Evolutionary conservation across 768 basidiomycete genomes (phyloP), one percentile per base, ranked within the genome.

Genomic region (Tricholoma matsutake): DNA sequence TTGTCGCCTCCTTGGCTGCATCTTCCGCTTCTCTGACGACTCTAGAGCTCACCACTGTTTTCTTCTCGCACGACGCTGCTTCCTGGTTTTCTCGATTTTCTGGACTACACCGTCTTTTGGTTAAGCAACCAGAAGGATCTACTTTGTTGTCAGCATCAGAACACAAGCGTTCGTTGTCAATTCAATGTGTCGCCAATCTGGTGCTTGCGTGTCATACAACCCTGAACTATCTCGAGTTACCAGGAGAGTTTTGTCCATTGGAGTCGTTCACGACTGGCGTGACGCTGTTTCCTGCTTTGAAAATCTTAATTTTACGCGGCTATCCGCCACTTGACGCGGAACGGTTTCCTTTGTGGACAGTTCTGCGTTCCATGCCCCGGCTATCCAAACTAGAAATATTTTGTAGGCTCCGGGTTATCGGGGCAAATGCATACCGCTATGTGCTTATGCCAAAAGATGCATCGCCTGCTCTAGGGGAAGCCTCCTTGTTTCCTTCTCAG

Each of bases 201-300:
- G 52, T 64, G n/a, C 47, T 61, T n/a, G 63, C 60, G 25, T 64
- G 60, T 37, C 49, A 59, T 20, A 37, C 57, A 8, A 61, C 57
- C 29, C 61, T 61, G 10, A 34, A 41, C 25, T 34, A 64, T 32
- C 57, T 64, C n/a, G 63, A 64, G 57, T 13, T 64, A n/a, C 63
- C 63, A 11, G 63, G 60, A 9, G 63, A 64, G 54, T 64, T 53
- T 31, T 59, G 53, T 61, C 57, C 57, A 1, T 10, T 57, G 28
- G 60, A 56, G 31, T 29, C 51, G 7, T 41, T 64, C n/a, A 31
- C 57, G 10, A 53, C 47, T 13, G 37, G 54, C 8, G 4, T 22
- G 7, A 39, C 57, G n/a, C 59, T 51, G 31, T 57, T 64, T 18
- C 28, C 31, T 37, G 43, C 37, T 34, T 49, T 64, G 8, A 61